Percentiles rank a stretch among this genome's conserved stretches.
Evolutionary conservation across 23 red algal genomes (phyloP).

Genomic region (Gracilaria caudata): DNA sequence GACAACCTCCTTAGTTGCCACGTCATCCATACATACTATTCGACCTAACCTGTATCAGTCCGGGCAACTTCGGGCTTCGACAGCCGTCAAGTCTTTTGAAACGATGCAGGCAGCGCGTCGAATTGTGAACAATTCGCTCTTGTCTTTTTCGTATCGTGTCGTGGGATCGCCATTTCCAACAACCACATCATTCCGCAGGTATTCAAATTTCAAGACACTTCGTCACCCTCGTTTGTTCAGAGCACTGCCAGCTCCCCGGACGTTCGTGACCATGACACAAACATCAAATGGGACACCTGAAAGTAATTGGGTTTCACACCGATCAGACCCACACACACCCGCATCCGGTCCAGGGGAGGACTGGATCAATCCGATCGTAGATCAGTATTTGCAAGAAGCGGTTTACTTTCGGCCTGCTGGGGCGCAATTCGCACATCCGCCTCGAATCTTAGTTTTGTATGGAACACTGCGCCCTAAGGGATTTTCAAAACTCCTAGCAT

Average conservation of each 20-base stretch:
- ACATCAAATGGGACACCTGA: constrained; percentile 28
- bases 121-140: not conserved
- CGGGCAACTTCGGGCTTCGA: too few species aligned
- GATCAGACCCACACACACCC: constrained; percentile 33
- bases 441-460: constrained; percentile 76
- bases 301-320: constrained; percentile 30
- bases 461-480: constrained; percentile 64
- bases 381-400: constrained; percentile 15
- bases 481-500: constrained; percentile 68
- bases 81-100: not conserved
- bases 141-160: not conserved
- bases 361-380: constrained; percentile 46
- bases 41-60: not conserved
- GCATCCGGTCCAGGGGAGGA: constrained; percentile 58
- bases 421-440: constrained; percentile 36
- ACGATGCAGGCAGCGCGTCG: not conserved
- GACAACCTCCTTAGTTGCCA: not conserved
- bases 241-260: not conserved
- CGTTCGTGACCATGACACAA: not conserved
- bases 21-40: not conserved
- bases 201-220: not conserved
- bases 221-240: not conserved
- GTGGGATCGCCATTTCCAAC: not conserved
- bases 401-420: constrained; percentile 45
- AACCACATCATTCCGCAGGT: not conserved